Evolutionary conservation across 345 rosid genomes (phyloP).

Genomic region (Excoecaria agallocha): DNA sequence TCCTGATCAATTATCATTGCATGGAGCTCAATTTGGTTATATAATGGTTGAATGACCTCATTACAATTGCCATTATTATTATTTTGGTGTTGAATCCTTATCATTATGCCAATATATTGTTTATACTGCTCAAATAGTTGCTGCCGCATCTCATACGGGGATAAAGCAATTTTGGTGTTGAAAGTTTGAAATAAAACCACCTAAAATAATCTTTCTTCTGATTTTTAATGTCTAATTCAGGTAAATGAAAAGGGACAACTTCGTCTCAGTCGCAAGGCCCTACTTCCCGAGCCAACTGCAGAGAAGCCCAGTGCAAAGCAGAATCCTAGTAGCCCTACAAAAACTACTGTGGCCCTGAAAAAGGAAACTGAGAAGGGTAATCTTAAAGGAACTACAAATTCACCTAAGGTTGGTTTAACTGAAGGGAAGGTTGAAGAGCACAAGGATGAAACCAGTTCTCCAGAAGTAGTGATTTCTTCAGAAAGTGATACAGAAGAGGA

Average conservation of each 20-base stretch:
- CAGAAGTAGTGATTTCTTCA: constrained; percentile 34
- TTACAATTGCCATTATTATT: background rate
- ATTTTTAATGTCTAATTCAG: constrained; percentile 36
- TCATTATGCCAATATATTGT: background rate
- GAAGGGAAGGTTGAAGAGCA: constrained; percentile 36
- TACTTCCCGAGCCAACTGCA: constrained; percentile 62
- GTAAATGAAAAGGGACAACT: constrained; percentile 95
- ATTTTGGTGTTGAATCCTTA: background rate
- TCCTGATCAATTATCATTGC: too few relatives aligned
- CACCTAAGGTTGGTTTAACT: constrained; percentile 36
- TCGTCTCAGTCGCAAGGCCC: constrained; percentile 80
- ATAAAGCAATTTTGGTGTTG: background rate
- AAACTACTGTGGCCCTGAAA: constrained; percentile 25
- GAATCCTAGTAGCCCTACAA: constrained; percentile 27
- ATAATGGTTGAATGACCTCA: background rate
- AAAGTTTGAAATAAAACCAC: background rate
- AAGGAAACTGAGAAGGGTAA: constrained; percentile 32
- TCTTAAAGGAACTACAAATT: constrained; percentile 32
- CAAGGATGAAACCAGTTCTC: constrained; percentile 22
- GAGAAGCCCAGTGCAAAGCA: constrained; percentile 45
- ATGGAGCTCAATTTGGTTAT: too few relatives aligned
- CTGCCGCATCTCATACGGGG: background rate
- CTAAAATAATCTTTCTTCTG: constrained; percentile 8
- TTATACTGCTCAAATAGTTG: background rate
- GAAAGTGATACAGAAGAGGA: constrained; percentile 38